Percentiles rank a stretch among this genome's conserved stretches.
These are phyloP conservation scores for Aureobasidium sp. DNA, from an alignment of 2,329 filamentous ascomycete genomes.

Conservation along the genomic window DNA sequence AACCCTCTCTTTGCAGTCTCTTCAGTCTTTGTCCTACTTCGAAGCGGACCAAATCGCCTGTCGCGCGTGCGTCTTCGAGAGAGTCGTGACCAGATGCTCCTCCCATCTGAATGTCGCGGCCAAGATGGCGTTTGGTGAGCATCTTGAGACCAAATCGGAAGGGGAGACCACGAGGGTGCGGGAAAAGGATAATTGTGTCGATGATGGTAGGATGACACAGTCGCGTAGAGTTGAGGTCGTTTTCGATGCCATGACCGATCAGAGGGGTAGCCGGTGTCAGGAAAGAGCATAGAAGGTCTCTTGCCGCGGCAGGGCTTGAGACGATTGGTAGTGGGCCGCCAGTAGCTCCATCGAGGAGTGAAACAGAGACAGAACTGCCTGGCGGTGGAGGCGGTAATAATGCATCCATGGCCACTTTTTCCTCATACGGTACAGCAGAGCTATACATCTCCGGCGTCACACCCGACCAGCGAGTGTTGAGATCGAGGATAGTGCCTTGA, in stretches of 20 bases:
- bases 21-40: conserved; percentile 66
- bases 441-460: conserved; percentile 70
- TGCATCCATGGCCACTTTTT: conserved; percentile 18
- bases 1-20: conserved; percentile 57
- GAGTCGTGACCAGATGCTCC: conserved; percentile 70
- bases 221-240: conserved; percentile 80
- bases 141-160: conserved; percentile 68
- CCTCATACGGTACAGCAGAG: conserved; percentile 52
- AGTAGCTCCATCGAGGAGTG: conserved; percentile 9
- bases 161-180: conserved; percentile 68
- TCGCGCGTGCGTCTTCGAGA: conserved; percentile 80
- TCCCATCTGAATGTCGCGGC: conserved; percentile 70
- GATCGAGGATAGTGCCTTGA: conserved; percentile 73
- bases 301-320: conserved; percentile 63
- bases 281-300: conserved; percentile 66
- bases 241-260: conserved; percentile 90
- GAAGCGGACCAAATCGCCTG: conserved; percentile 73
- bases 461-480: conserved; percentile 89
- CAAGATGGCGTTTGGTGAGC: conserved; percentile 62
- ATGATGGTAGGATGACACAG: conserved; percentile 78
- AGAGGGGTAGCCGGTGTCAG: conserved; percentile 71
- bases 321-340: conserved; percentile 57
- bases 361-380: conserved; percentile 7
- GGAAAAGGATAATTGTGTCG: conserved; percentile 79
- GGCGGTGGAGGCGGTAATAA: conserved; percentile 1